Conservation (phyloP, 2,329 filamentous ascomycete genomes). For the Esteya vermicola region DNA sequence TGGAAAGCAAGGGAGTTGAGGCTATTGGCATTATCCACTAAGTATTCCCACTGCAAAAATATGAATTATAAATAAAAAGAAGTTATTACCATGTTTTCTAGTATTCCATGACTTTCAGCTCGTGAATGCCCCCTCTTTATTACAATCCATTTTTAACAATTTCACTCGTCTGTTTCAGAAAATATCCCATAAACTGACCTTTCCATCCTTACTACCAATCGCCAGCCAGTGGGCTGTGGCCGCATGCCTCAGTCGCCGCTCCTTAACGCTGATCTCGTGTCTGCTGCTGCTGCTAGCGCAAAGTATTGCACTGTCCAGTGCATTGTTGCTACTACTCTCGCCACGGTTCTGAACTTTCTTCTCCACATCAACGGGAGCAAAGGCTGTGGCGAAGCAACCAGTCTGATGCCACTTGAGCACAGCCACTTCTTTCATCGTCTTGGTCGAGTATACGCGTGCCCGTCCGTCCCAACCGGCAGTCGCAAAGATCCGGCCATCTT, state of each 20-base stretch:
- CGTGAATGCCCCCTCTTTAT: no score
- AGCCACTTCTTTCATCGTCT: slow-evolving; percentile 73
- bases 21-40: no score
- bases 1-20: no score
- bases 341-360: background rate
- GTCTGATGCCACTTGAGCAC: slow-evolving; percentile 90
- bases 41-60: no score
- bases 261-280: slow-evolving; percentile 39
- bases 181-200: slow-evolving; percentile 89
- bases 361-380: slow-evolving; percentile 40
- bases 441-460: slow-evolving; percentile 66
- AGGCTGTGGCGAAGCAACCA: slow-evolving; percentile 70
- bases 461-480: slow-evolving; percentile 88
- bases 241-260: slow-evolving; percentile 48
- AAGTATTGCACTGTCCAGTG: background rate
- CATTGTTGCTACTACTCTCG: background rate
- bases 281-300: background rate
- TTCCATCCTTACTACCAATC: slow-evolving; percentile 85
- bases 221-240: slow-evolving; percentile 75
- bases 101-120: no score
- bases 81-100: no score
- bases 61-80: background rate
- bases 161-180: slow-evolving; percentile 52
- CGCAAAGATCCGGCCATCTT: slow-evolving; percentile 70
- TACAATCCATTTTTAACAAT: no score